Evolutionary conservation across 805 yeast species (phyloP).

Genomic region (Cephaloascus albidus): DNA sequence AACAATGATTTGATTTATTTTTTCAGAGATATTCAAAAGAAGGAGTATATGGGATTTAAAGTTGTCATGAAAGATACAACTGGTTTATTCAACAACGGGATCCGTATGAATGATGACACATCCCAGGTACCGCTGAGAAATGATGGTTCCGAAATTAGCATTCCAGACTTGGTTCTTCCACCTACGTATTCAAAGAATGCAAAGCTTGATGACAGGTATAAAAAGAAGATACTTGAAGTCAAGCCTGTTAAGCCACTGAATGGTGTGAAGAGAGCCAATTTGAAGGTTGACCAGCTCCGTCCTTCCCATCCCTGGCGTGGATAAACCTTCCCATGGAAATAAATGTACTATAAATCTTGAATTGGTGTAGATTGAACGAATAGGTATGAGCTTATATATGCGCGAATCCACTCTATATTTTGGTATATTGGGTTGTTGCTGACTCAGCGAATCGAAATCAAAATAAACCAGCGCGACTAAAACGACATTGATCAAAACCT

Average conservation of each 20-base stretch:
- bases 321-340: too few species aligned
- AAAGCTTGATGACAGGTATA: background rate
- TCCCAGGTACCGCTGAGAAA: background rate
- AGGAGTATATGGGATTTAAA: conserved; percentile 43
- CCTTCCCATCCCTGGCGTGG: too few species aligned
- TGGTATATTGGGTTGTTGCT: too few species aligned
- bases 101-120: conserved; percentile 6
- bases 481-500: too few species aligned
- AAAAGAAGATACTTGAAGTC: background rate
- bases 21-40: conserved; percentile 48
- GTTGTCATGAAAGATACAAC: conserved; percentile 50
- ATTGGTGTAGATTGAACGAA: too few species aligned
- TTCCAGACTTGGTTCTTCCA: background rate
- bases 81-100: conserved; percentile 51
- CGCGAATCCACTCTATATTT: too few species aligned
- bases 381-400: too few species aligned
- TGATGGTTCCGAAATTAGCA: background rate
- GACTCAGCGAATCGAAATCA: too few species aligned
- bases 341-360: too few species aligned
- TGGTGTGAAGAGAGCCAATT: background rate
- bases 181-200: background rate
- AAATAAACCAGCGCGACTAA: too few species aligned
- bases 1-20: conserved; percentile 61
- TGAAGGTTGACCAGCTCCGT: background rate
- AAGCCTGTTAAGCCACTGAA: too few species aligned